Evolutionary conservation across 2,329 filamentous ascomycete genomes (phyloP).

Genomic region (Pseudopithomyces maydicus): DNA sequence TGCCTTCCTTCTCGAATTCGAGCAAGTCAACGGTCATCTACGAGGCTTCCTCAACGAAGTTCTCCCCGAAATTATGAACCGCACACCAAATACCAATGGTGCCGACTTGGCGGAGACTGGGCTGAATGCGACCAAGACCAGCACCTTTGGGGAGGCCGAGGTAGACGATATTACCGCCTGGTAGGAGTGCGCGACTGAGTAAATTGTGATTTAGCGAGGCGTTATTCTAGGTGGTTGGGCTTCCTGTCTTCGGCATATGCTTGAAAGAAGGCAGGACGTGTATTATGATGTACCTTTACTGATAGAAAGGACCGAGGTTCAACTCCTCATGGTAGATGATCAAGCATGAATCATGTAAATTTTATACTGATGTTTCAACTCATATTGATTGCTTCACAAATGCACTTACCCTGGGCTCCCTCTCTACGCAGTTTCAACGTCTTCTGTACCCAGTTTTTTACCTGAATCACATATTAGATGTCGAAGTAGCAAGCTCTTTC

Average conservation of each 20-base stretch:
- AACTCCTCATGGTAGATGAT: slow-evolving; percentile 30
- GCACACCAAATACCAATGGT: slow-evolving; percentile 49
- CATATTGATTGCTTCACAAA: too few relatives aligned
- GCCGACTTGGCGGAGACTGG: slow-evolving; percentile 38
- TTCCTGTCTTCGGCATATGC: slow-evolving; percentile 44
- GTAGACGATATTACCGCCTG: slow-evolving; percentile 96
- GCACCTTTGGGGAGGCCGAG: slow-evolving; percentile 93
- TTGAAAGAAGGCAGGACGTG: slow-evolving; percentile 42
- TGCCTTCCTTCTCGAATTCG: slow-evolving; percentile 93
- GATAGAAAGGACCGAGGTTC: slow-evolving; percentile 36
- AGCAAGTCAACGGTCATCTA: slow-evolving; percentile 91
- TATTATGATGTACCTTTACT: slow-evolving; percentile 24
- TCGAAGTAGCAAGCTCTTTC: too few relatives aligned
- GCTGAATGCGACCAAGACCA: slow-evolving; percentile 76
- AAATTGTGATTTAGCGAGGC: slow-evolving; percentile 28
- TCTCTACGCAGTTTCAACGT: too few relatives aligned
- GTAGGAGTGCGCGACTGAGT: slow-evolving; percentile 54
- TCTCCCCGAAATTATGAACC: slow-evolving; percentile 84
- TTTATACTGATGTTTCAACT: too few relatives aligned
- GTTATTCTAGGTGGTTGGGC: slow-evolving; percentile 27
- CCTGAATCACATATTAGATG: too few relatives aligned
- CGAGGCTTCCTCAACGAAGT: slow-evolving; percentile 81
- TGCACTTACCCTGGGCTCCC: too few relatives aligned
- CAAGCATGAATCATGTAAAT: background rate
- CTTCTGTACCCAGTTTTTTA: too few relatives aligned